Percentiles rank a stretch among this genome's conserved stretches.
Evolutionary conservation across 1,139 yeast genomes (phyloP).

Genomic region (Kluyveromyces sp.): DNA sequence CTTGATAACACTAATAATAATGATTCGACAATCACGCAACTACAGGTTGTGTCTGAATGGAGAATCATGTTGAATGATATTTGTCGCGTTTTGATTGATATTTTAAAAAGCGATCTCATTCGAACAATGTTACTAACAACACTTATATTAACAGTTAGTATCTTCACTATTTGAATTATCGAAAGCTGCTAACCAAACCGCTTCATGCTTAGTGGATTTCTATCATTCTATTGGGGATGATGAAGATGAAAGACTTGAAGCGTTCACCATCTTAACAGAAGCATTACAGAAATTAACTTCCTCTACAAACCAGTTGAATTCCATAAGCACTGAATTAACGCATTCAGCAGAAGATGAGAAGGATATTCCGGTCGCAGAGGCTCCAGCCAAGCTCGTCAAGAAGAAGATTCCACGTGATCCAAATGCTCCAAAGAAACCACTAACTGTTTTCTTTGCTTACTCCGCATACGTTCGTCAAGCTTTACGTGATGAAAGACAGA

Average conservation of each 20-base stretch:
- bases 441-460: conserved; percentile 78
- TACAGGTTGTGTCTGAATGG: neutral
- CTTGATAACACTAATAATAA: no score
- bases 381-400: conserved; percentile 25
- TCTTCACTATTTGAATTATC: conserved; percentile 73
- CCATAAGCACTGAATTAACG: conserved; percentile 24
- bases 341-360: conserved; percentile 28
- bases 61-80: neutral
- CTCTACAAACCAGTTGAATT: conserved; percentile 26
- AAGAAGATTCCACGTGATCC: conserved; percentile 52
- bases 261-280: conserved; percentile 30
- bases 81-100: neutral
- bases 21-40: no score
- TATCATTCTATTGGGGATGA: conserved; percentile 45
- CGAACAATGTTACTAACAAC: conserved; percentile 1
- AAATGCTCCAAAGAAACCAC: conserved; percentile 47
- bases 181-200: conserved; percentile 74
- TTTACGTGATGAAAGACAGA: conserved; percentile 57
- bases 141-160: conserved; percentile 39
- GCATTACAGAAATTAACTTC: conserved; percentile 29
- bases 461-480: conserved; percentile 56
- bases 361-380: conserved; percentile 14
- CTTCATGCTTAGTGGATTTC: conserved; percentile 67
- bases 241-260: conserved; percentile 31
- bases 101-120: neutral